These are phyloP conservation scores for Saposhnikovia divaricata DNA, from an alignment of 129 eudicot genomes.

Conservation along the genomic window DNA sequence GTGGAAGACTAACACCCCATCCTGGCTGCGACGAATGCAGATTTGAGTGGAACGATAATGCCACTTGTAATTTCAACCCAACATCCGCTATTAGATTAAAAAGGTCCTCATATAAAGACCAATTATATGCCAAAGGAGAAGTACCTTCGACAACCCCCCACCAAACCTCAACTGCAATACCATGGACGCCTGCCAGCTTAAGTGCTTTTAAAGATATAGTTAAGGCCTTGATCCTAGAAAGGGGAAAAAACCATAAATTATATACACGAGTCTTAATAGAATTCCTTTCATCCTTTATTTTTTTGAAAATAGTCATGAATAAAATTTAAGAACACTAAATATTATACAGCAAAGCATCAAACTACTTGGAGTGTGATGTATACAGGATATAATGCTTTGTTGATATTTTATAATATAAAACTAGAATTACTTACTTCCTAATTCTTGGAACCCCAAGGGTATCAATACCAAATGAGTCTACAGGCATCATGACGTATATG, in stretches of 20 bases:
- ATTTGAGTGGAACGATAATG: conserved; percentile 63
- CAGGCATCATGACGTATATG: conserved; percentile 57
- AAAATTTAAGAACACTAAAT: conserved; percentile 12
- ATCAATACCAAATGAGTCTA: conserved; percentile 54
- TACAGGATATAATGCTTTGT: background rate
- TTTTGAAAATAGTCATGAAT: background rate
- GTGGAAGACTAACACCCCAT: conserved; percentile 55
- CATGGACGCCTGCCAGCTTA: conserved; percentile 68
- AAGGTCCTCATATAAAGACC: conserved; percentile 59
- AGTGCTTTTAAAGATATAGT: conserved; percentile 62
- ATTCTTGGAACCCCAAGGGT: conserved; percentile 56
- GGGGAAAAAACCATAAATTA: conserved; percentile 12
- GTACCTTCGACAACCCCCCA: conserved; percentile 62
- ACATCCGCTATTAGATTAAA: conserved; percentile 39
- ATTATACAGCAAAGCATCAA: background rate
- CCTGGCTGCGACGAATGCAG: conserved; percentile 39
- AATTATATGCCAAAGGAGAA: conserved; percentile 48
- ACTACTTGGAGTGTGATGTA: background rate
- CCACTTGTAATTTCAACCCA: conserved; percentile 59
- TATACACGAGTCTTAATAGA: background rate
- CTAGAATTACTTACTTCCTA: conserved; percentile 37
- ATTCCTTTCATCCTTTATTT: background rate
- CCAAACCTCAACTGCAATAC: conserved; percentile 72
- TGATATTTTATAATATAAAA: background rate
- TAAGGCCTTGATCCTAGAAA: conserved; percentile 59